Evolutionary conservation across 1,284 basidiomycete genomes (phyloP), one percentile per base, ranked within the genome.

Genomic region (Cutaneotrichosporon sp.): DNA sequence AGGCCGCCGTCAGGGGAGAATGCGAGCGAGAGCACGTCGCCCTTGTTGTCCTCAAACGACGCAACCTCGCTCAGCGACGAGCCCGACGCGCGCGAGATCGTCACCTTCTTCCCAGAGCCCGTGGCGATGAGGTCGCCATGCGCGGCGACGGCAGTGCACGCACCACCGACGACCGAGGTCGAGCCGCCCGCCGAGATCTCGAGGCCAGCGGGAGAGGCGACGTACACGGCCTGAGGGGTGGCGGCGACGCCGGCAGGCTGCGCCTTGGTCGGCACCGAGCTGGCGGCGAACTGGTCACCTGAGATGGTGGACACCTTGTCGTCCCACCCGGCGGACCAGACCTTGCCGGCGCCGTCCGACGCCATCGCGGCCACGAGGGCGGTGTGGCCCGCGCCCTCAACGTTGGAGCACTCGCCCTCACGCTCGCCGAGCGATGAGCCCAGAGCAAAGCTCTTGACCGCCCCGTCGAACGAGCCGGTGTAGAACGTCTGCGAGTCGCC

Each of bases 391-490:
- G 83, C 79, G 2, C 92, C 92, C 29, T 79, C 72, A 0, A 93
- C 75, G 22, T 81, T 76, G 10, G 77, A 75, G 25, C 86, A 86
- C 14, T 82, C 74, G 3, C 85, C 74, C 22, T 60, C 70, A 9
- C 34, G 33, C 33, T 53, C 51, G 22, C 69, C 75, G 42, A 63
- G 67, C 10, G 57, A 60, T 24, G 56, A 46, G 7, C 69, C 66
- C 8, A 73, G 58, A 13, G 63, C 54, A 73, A 89, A 91, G 2
- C 86, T 83, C 59, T 90, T 83, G 2, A 90, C 81, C 8, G 89
- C 85, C 0, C 95, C 95, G 68, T 95, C 91, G 22, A 91, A 90
- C 0, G 89, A 88, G 14, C 92, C 92, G 0, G 87, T 84, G 64
- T 92, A 82, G 82, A 95, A 92, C 0, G 91, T 92, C 60, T 20